These are phyloP conservation scores for Nicotiana rustica DNA, from an alignment of 305 asterid species.

Conservation along the genomic window DNA sequence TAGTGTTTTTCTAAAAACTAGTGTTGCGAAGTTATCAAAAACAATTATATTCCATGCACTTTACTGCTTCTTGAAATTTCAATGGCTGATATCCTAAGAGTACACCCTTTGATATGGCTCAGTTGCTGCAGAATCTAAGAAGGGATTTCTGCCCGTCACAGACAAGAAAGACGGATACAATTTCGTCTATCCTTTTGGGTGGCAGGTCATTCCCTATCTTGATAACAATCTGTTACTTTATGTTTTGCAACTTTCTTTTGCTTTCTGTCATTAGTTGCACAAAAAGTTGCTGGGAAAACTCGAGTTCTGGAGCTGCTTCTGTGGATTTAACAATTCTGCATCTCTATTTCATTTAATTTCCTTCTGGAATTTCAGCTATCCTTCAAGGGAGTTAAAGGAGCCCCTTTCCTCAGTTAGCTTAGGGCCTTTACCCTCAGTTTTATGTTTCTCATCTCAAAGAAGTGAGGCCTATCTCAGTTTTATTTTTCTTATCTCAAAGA, in stretches of 20 bases:
- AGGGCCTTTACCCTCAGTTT: neutral
- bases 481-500: neutral
- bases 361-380: neutral
- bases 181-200: slow-evolving; percentile 71
- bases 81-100: slow-evolving; percentile 49
- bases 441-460: neutral
- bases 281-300: neutral
- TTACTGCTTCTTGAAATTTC: slow-evolving; percentile 32
- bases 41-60: neutral
- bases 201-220: slow-evolving; percentile 57
- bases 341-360: neutral
- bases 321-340: neutral
- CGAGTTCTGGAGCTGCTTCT: neutral
- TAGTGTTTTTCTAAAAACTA: neutral
- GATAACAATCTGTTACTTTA: slow-evolving; percentile 15
- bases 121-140: slow-evolving; percentile 80
- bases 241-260: slow-evolving; percentile 30
- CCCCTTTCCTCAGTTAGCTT: neutral
- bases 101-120: slow-evolving; percentile 55
- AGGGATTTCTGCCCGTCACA: slow-evolving; percentile 63
- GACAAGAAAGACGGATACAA: slow-evolving; percentile 71
- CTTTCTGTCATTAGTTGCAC: neutral
- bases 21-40: neutral
- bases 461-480: neutral
- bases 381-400: neutral